Conservation (phyloP, 768 basidiomycete genomes). For the Royoungia palumana region DNA sequence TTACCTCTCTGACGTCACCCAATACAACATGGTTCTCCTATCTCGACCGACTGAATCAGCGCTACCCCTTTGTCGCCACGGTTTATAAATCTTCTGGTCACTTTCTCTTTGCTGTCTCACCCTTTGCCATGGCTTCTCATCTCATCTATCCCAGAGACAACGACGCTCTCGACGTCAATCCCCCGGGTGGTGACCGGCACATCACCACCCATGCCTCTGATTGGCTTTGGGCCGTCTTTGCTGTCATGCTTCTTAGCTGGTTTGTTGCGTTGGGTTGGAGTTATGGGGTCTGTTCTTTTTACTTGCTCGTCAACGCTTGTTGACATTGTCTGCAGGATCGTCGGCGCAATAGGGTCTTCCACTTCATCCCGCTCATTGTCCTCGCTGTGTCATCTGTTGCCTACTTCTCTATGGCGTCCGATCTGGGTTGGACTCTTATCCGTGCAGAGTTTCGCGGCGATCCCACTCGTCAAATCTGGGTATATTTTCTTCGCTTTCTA, state of each 20-base stretch:
- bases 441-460: slow-evolving; percentile 32
- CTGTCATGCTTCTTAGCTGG: slow-evolving; percentile 44
- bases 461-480: slow-evolving; percentile 41
- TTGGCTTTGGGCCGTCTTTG: slow-evolving; percentile 56
- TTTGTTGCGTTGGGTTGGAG: slow-evolving; percentile 37
- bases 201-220: slow-evolving; percentile 46
- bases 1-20: slow-evolving; percentile 15
- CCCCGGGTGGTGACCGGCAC: slow-evolving; percentile 35
- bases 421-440: slow-evolving; percentile 49
- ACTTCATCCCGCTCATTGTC: slow-evolving; percentile 47
- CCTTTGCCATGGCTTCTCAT: slow-evolving; percentile 19
- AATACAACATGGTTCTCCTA: slow-evolving; percentile 19
- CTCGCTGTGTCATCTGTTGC: slow-evolving; percentile 43
- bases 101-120: background rate
- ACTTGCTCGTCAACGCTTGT: background rate
- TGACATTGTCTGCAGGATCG: slow-evolving; percentile 25
- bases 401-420: slow-evolving; percentile 55
- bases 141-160: slow-evolving; percentile 17
- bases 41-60: slow-evolving; percentile 12
- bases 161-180: slow-evolving; percentile 34
- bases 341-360: slow-evolving; percentile 44
- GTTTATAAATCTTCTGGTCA: background rate
- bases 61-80: slow-evolving; percentile 6
- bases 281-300: slow-evolving; percentile 20
- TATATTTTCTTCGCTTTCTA: slow-evolving; percentile 19